Base-by-base conservation (phyloP, 805 yeast genomes). In the Sungouiella thailandica region DNA sequence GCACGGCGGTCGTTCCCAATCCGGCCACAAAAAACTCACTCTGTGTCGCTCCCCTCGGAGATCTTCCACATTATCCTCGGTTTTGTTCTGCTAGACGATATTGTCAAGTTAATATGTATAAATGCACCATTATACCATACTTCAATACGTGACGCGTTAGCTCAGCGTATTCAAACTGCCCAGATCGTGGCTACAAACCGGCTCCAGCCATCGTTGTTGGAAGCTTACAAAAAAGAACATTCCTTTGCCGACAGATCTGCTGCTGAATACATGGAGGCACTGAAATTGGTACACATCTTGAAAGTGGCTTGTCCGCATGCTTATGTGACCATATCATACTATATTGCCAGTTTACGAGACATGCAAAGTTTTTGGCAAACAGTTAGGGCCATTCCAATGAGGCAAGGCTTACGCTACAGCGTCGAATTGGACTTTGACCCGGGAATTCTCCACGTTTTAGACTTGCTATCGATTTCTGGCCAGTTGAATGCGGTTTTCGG, bases 351-450 rank as follows among this genome's bases (percentile, higher is more conserved):
- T 23, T 14, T 48, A 7, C 17, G 28, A 8, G 47, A 49, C 28
- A 23, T 49, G 7, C 25, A 20, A 11, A 46, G 44, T 6, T 36
- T 42, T 19, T 16, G 40, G 11, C 27, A 23, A 11, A 11, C 41
- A 9, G 17, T 40, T 1, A 10, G 7, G 31, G 23, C 4, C 16
- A 34, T 17, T 13, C 29, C 29, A 7, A 26, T 12, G 8, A 16
- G 16, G 29, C 5, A 11, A 29, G 23, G 17, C 13, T 16, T 28
- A 10, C 23, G 20, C 16, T 34, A 17, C 25, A 47, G 48, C 35
- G 19, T 51, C 5, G 56, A 51, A 25, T 11, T 51, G n/a, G 55
- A 48, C 34, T 49, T 50, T 25, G 51, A 50, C 25, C 43, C 47
- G 7, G 52, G 36, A 5, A 17, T 49, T 7, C 29, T 36, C 17